Percentiles rank a stretch among this genome's conserved stretches.
phyloP scores from a whole-genome alignment of 2,329 filamentous ascomycete species.

The Delphinella strobiligena region DNA sequence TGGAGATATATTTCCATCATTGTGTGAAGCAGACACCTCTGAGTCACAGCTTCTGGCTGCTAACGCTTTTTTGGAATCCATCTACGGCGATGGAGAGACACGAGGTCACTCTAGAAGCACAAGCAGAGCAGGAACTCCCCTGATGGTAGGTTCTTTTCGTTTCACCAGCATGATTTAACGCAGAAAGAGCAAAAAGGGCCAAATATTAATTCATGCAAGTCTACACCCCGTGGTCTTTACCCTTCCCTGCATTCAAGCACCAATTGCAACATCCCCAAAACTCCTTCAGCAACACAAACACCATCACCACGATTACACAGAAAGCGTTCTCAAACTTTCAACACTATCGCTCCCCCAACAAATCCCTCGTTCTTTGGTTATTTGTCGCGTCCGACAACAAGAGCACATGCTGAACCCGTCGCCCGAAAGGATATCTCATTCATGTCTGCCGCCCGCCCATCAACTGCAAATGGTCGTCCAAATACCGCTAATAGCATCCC shows the following conservation, averaged over 20 bases:
- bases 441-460: constrained; percentile 21
- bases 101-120: constrained; percentile 28
- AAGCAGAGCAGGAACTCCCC: constrained; percentile 34
- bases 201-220: constrained; percentile 10
- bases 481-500: constrained; percentile 34
- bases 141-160: constrained; percentile 21
- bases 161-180: no score
- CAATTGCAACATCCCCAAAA: neutral
- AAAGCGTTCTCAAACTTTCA: neutral
- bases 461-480: constrained; percentile 12
- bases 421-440: constrained; percentile 17
- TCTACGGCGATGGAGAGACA: constrained; percentile 58
- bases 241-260: constrained; percentile 14
- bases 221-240: constrained; percentile 15
- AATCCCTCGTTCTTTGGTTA: neutral
- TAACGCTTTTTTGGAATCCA: constrained; percentile 62
- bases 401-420: constrained; percentile 6
- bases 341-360: constrained; percentile 1
- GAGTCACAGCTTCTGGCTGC: constrained; percentile 70
- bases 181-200: no score
- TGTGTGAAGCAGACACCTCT: constrained; percentile 65
- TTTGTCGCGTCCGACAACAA: constrained; percentile 4
- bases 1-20: constrained; percentile 55
- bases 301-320: neutral
- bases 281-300: constrained; percentile 6